Percentiles rank a stretch among this genome's conserved stretches.
phyloP scores from a whole-genome alignment of 345 rosid genomes.

The Excoecaria cochinchinensis region DNA sequence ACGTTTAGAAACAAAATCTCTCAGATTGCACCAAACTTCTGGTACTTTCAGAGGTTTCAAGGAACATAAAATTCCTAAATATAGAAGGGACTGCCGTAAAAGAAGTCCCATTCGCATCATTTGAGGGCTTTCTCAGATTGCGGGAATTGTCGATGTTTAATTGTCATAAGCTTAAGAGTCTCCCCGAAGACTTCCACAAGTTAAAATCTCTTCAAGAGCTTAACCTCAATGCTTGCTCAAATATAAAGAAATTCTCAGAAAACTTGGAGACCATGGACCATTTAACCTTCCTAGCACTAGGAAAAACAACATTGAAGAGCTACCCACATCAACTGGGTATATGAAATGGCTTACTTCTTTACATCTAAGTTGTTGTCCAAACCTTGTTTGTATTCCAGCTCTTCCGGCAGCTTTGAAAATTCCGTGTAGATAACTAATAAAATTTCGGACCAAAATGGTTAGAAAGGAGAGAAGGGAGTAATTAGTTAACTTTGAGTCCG shows the following conservation, averaged over 20 bases:
- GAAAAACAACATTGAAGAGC: slow-evolving; percentile 1
- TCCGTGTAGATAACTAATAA: too few relatives aligned
- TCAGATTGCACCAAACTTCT: neutral
- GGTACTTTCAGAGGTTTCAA: neutral
- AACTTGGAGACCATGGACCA: neutral
- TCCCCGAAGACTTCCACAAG: neutral
- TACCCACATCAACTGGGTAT: slow-evolving; percentile 3
- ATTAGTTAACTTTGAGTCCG: too few relatives aligned
- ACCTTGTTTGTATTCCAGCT: neutral
- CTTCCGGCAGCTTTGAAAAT: too few relatives aligned
- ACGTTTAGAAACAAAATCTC: neutral
- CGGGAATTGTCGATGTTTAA: neutral
- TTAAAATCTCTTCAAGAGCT: neutral
- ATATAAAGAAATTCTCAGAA: slow-evolving; percentile 2
- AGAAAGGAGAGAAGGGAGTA: too few relatives aligned
- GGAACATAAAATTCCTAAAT: neutral
- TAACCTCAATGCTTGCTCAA: neutral
- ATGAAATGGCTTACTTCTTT: neutral
- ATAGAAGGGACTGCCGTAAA: neutral
- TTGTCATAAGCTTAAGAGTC: neutral
- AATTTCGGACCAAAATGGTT: too few relatives aligned
- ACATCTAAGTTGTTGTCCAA: neutral
- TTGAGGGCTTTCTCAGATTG: neutral
- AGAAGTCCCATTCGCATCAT: neutral
- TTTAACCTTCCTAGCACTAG: neutral